Base-by-base conservation (phyloP, 2,329 filamentous ascomycete genomes). In the Juglanconis sp. region DNA sequence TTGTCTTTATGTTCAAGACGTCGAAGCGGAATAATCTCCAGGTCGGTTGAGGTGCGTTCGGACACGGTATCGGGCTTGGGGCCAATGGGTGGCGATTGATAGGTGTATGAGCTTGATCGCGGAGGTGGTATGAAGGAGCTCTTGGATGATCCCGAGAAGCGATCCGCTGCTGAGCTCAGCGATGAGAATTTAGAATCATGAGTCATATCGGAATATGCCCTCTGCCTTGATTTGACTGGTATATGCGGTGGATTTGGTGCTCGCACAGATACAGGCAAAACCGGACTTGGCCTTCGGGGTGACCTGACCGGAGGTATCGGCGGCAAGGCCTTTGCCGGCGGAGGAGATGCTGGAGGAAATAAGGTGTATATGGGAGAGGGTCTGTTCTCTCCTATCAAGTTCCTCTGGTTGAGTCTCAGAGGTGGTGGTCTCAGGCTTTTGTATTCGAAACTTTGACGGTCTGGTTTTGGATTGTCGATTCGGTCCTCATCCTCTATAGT, bases 1-100 rank as follows among this genome's bases (percentile, higher is more conserved):
- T 71, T 71, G 52, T 72, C 71, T 13, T 67, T 65, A 1, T 68
- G 67, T 3, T 64, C 61, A 8, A 74, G 56, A 6, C 65, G 64
- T 30, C 64, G 66, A 53, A 65, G 67, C 4, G 62, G 59, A 36
- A 62, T 31, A 36, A 63, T 42, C 7, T 62, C 59, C 7, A 63
- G 15, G 34, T 40, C 40, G 0, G 57, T 35, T 5, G 42, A 24
- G 4, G 13, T 10, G 8, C 59, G 52, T 32, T 63, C 57, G 3
- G 50, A 58, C 5, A 46, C 11, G 5, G 60, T 47, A 30, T 47
- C 35, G 13, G 56, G 51, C 40, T 50, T 56, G 1, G 52, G 52
- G 5, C 52, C 35, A 3, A 48, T 4, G 2, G 55, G 24, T 2
- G 53, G 53, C 31, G 24, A 49, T 38, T 60, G 48, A 15, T 56